Evolutionary conservation across 352 stramenopile genomes (phyloP), one percentile per base, ranked within the genome.

Genomic region (Peronospora farinosa): DNA sequence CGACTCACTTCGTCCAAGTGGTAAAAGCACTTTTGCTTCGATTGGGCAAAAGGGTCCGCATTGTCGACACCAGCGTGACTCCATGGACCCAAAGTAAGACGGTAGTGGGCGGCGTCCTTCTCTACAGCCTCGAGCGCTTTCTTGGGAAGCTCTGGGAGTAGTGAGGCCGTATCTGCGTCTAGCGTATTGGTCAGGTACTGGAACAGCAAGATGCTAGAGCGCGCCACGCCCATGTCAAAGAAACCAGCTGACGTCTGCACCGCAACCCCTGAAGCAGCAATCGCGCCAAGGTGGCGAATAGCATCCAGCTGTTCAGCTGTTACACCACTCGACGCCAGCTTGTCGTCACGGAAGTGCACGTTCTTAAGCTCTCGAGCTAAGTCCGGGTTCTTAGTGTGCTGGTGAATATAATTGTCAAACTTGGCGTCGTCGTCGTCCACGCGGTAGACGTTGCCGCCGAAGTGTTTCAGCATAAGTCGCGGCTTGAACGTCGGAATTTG

Each of bases 1-100:
- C 81, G 78, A 40, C 72, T 87, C 57, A 92, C 83, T 60, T 92
- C 78, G 41, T 88, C 76, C 40, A 92, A 48, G 56, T 88, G 78
- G 48, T 80, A 88, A 51, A 89, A 92, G 54, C 81, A 92, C 50
- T 88, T 88, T 21, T 88, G 78, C 67, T 92, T 92, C 15, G 76
- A 85, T 52, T 65, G 52, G 9, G 78, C 81, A 48, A 88, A 92
- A 36, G 81, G 81, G 33, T 92, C 81, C 5, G 65, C 58, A 53
- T 89, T 92, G 60, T 92, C 81, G 11, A 89, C 78, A 53, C 79
- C 79, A 7, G 71, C 77, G 65, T 92, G 81, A 58, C 81, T 89
- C 81, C 81, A 92, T 2, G 81, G 81, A 27, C 81, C 81, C 11
- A 92, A 66, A 17, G 78, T 86, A 12, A 92, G 68, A 25, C 78